Evolutionary conservation across 1,284 basidiomycete genomes (phyloP), one percentile per base, ranked within the genome.

Genomic region (Microbotryum violaceum): DNA sequence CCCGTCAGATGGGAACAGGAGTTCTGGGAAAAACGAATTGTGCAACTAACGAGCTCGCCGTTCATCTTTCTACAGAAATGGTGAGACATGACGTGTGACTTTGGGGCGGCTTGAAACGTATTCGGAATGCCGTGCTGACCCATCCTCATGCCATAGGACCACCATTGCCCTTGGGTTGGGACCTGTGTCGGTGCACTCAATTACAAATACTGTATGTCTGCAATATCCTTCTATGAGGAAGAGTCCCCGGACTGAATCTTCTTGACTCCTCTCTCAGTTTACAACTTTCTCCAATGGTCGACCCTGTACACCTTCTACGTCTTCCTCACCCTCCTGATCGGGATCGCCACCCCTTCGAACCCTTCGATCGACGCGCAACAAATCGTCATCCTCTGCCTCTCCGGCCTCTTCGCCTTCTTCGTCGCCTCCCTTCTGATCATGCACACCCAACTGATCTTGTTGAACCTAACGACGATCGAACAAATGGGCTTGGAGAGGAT

Each of bases 121-220:
- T 42, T 42, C 12, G 37, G 16, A 42, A 42, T 18, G 37, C 12
- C 12, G 37, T 42, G 37, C 37, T 42, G 37, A 12, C 37, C 37
- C 14, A 10, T 37, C 14, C 14, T 42, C 14, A 12, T 16, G 9
- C 16, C 37, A 5, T 18, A 42, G 37, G 37, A 42, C 37, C 51
- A 66, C 56, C 53, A 64, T 59, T 59, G 66, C 49, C 75, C 75
- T 20, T 77, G 87, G 87, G 84, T 90, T 55, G 87, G 87, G 31
- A 86, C 88, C 68, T 90, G 88, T 70, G 87, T 90, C 9, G 88
- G 88, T 12, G 87, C 87, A 4, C 79, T 81, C 52, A 91, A 91
- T 73, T 84, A 89, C 68, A 88, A 86, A 46, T 72, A 67, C 54
- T 72, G 70, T 68, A 25, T 25, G 56, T 51, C 44, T 14, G 37